Evolutionary conservation across 306 rosid species (phyloP), one percentile per base, ranked within the genome.

Genomic region (Rubus parviflorus): DNA sequence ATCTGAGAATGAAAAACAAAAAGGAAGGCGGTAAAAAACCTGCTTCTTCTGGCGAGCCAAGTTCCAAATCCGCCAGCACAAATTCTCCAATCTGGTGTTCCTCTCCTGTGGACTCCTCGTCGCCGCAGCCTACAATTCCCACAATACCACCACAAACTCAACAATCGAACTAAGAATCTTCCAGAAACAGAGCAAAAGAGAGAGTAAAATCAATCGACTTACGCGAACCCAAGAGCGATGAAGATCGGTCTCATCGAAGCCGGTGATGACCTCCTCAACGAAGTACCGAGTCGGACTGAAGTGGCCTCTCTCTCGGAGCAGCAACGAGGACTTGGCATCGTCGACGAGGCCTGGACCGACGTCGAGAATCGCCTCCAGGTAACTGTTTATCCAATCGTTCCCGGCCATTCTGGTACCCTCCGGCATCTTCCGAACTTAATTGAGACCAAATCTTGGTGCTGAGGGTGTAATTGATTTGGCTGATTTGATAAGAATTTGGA

Each of bases 11-110:
- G n/a, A 40, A 37, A 37, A 6, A 58, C 2, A 1, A 66, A 16
- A 47, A 64, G 49, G 17, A 9, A 22, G 1, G 4, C 5, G n/a
- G 22, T 7, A 61, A 22, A 19, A 40, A 35, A 60, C 97, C 97
- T 95, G 99, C 86, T 95, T 95, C 88, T 91, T 95, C 87, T 95
- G 97, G 62, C 97, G 93, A 85, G 99, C 97, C 68, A 95, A 89
- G 82, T 95, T 95, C 99, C 99, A 95, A 85, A 95, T 95, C 86
- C 99, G 89, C 98, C 98, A 95, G 68, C 98, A 92, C 96, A 95
- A 86, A 81, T 95, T 95, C 86, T 95, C 99, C 92, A 95, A 81
- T 75, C 97, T 87, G 63, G 99, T 95, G 80, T 95, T 95, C 88
- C 97, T 85, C 89, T 95, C 97, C 85, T 95, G 97, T 6, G 99